Evolutionary conservation across 2,329 filamentous ascomycete species (phyloP).

Genomic region (Aureobasidium sp.): DNA sequence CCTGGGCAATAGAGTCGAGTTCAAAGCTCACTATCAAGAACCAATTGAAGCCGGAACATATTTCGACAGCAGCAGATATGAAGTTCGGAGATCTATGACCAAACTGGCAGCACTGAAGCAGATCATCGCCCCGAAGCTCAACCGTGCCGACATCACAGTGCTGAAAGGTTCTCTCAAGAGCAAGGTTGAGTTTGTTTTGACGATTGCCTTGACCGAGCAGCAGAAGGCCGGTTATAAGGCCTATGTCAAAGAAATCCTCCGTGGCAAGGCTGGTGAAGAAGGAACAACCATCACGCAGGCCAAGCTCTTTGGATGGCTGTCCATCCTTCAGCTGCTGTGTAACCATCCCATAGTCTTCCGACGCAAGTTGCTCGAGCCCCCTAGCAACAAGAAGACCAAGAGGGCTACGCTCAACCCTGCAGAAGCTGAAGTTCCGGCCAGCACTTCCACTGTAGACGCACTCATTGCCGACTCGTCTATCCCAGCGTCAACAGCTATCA

Average conservation of each 20-base stretch:
- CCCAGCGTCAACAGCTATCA: background rate
- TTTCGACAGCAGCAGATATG: slow-evolving; percentile 47
- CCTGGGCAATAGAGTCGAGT: slow-evolving; percentile 59
- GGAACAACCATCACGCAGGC: slow-evolving; percentile 25
- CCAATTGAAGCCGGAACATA: slow-evolving; percentile 68
- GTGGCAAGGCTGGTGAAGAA: slow-evolving; percentile 21
- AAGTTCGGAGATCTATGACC: slow-evolving; percentile 54
- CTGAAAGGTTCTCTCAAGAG: slow-evolving; percentile 58
- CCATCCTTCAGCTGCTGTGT: slow-evolving; percentile 44
- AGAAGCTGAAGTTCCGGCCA: background rate
- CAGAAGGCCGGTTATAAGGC: slow-evolving; percentile 56
- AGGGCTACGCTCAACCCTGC: slow-evolving; percentile 10
- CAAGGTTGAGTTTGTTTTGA: slow-evolving; percentile 77
- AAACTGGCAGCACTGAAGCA: slow-evolving; percentile 62
- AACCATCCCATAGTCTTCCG: slow-evolving; percentile 50
- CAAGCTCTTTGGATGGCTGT: slow-evolving; percentile 47
- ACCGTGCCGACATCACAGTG: slow-evolving; percentile 61
- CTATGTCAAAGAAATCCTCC: slow-evolving; percentile 37
- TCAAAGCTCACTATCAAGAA: slow-evolving; percentile 58
- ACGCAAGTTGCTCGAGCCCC: slow-evolving; percentile 36
- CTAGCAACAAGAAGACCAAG: slow-evolving; percentile 7
- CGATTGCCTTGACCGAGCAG: slow-evolving; percentile 56
- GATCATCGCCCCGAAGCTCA: slow-evolving; percentile 67
- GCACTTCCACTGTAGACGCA: background rate
- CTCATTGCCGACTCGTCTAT: background rate